A percentile compares a stretch with the other conserved stretches of the same genome.
Evolutionary conservation across 306 rosid genomes (phyloP).

Genomic region (Pachyrhizus erosus): DNA sequence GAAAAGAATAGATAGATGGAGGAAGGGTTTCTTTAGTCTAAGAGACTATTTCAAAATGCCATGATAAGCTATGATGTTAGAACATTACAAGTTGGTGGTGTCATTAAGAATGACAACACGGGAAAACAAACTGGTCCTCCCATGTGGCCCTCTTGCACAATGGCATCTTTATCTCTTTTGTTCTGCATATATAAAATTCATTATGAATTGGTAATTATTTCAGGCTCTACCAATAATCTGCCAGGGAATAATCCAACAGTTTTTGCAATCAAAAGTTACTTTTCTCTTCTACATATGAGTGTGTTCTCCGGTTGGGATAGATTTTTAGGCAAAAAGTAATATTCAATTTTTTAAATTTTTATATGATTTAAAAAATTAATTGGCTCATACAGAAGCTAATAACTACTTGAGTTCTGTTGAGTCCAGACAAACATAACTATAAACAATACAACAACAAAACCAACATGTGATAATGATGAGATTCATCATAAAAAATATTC

Average conservation of each 20-base stretch:
- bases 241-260: conserved; percentile 51
- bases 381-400: neutral
- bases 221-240: conserved; percentile 41
- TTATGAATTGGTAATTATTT: conserved; percentile 39
- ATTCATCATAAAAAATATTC: no score
- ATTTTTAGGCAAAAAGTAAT: neutral
- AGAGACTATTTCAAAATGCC: conserved; percentile 44
- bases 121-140: conserved; percentile 48
- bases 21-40: conserved; percentile 10
- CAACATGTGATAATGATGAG: no score
- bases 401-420: neutral
- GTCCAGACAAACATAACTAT: no score
- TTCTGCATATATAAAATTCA: neutral
- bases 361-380: no score
- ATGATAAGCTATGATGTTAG: conserved; percentile 58
- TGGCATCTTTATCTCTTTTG: conserved; percentile 42
- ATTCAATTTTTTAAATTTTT: no score
- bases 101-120: conserved; percentile 52
- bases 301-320: neutral
- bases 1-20: conserved; percentile 44
- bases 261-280: conserved; percentile 40
- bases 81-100: conserved; percentile 56
- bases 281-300: conserved; percentile 32
- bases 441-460: neutral
- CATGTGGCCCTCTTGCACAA: conserved; percentile 52